phyloP scores from a whole-genome alignment of 495 filamentous ascomycete genomes.

The Achaetomiella virescens region DNA sequence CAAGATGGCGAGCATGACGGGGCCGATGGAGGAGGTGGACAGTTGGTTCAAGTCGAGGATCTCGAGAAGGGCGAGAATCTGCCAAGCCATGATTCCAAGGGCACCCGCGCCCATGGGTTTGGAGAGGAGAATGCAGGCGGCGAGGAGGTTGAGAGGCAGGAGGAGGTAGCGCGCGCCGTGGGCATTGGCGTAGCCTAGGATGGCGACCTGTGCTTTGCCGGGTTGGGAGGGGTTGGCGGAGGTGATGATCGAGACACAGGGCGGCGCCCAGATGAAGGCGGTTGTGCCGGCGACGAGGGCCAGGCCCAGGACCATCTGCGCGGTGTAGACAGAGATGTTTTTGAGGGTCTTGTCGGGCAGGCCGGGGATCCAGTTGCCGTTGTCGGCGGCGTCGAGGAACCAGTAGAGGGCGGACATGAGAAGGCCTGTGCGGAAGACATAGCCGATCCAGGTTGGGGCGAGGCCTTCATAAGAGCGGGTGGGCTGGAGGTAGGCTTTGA shows the following conservation, averaged over 20 bases:
- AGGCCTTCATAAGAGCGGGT: slow-evolving; percentile 81
- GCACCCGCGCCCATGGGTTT: slow-evolving; percentile 93
- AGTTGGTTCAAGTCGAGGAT: slow-evolving; percentile 75
- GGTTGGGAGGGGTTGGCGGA: slow-evolving; percentile 31
- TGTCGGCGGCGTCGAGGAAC: slow-evolving; percentile 85
- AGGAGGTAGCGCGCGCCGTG: slow-evolving; percentile 89
- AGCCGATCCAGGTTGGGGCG: slow-evolving; percentile 74
- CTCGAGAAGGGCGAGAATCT: slow-evolving; percentile 81
- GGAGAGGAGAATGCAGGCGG: slow-evolving; percentile 70
- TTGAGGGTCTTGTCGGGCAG: slow-evolving; percentile 59
- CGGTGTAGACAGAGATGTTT: slow-evolving; percentile 62
- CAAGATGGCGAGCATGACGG: slow-evolving; percentile 74
- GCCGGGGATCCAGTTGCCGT: slow-evolving; percentile 70
- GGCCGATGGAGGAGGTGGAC: slow-evolving; percentile 65
- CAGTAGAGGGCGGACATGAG: slow-evolving; percentile 76
- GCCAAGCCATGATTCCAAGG: slow-evolving; percentile 70
- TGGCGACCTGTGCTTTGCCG: slow-evolving; percentile 55
- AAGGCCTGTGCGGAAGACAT: slow-evolving; percentile 70
- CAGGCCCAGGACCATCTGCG: slow-evolving; percentile 71
- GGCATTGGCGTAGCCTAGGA: slow-evolving; percentile 86
- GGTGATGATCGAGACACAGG: slow-evolving; percentile 58
- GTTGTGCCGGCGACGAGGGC: slow-evolving; percentile 60
- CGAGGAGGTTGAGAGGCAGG: slow-evolving; percentile 68
- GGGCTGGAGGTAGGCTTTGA: slow-evolving; percentile 68
- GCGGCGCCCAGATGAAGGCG: slow-evolving; percentile 68